Conservation (phyloP, 768 basidiomycete species). For the Cystoderma amianthinum region DNA sequence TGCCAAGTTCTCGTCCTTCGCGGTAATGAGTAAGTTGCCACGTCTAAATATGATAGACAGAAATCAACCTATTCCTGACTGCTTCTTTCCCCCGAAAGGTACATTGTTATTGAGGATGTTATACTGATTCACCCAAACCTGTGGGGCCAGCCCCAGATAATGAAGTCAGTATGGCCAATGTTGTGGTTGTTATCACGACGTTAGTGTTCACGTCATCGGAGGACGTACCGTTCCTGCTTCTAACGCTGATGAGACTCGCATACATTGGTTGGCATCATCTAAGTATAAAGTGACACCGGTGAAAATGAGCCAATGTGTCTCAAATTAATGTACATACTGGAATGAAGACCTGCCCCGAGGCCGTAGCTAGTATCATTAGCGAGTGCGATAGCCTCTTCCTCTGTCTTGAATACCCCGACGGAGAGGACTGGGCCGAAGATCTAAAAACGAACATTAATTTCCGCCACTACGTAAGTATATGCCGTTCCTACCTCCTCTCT, state of each 20-base stretch:
- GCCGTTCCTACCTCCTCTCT: constrained; percentile 55
- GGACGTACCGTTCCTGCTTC: constrained; percentile 80
- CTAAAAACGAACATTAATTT: constrained; percentile 23
- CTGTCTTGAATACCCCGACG: constrained; percentile 77
- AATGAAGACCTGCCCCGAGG: constrained; percentile 87
- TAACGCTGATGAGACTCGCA: constrained; percentile 79
- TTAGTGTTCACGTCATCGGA: not conserved
- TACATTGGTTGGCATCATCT: constrained; percentile 84
- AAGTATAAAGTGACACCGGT: constrained; percentile 5
- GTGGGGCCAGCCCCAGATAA: not conserved
- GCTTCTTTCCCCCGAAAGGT: constrained; percentile 95
- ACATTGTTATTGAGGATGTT: constrained; percentile 79
- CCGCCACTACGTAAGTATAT: constrained; percentile 6
- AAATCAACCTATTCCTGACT: constrained; percentile 73
- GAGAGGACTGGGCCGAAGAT: constrained; percentile 94
- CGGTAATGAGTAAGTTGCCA: not conserved
- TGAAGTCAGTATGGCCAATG: not conserved
- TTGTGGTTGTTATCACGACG: not conserved
- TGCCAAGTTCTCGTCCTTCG: constrained; percentile 81
- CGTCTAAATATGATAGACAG: not conserved
- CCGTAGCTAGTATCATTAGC: constrained; percentile 92
- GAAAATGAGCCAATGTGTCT: not conserved
- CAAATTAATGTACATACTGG: constrained; percentile 40
- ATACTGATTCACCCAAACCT: constrained; percentile 95
- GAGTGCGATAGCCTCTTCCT: constrained; percentile 76